phyloP scores from a whole-genome alignment of 352 stramenopile genomes.

The Pseudoperonospora humuli region DNA sequence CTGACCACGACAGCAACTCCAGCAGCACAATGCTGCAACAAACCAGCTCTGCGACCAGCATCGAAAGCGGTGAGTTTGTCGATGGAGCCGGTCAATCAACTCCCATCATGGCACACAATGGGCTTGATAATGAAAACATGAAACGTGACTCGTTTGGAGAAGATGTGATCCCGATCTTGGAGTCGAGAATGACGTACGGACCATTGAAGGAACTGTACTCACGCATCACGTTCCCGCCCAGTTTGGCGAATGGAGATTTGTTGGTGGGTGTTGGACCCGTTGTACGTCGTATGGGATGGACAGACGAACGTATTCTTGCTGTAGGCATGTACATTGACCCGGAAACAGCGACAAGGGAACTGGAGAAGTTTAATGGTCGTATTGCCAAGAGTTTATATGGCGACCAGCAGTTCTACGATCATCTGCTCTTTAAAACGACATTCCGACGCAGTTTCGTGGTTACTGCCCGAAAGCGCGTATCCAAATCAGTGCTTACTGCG shows the following conservation, averaged over 20 bases:
- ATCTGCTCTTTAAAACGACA: conserved; percentile 40
- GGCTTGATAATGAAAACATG: conserved; percentile 19
- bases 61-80: background rate
- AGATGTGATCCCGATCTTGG: conserved; percentile 50
- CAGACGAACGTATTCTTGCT: conserved; percentile 71
- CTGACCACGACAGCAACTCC: conserved; percentile 20
- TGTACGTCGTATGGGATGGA: conserved; percentile 75
- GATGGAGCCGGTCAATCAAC: conserved; percentile 7
- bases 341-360: conserved; percentile 41
- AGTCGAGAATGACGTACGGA: conserved; percentile 57
- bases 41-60: conserved; percentile 5
- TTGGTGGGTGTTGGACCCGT: conserved; percentile 66
- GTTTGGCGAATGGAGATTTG: conserved; percentile 63
- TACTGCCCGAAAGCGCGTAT: conserved; percentile 69
- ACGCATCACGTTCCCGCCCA: conserved; percentile 69
- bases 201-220: conserved; percentile 72
- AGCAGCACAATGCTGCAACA: conserved; percentile 19
- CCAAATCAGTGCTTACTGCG: conserved; percentile 59
- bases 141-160: conserved; percentile 29
- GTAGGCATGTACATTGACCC: conserved; percentile 76
- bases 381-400: conserved; percentile 56
- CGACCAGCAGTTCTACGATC: conserved; percentile 71
- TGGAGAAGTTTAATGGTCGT: conserved; percentile 47
- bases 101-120: conserved; percentile 19
- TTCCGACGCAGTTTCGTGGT: conserved; percentile 75